Base-by-base conservation (phyloP, 441 rosid genomes). In the Bocquillonia castaneifolia region DNA sequence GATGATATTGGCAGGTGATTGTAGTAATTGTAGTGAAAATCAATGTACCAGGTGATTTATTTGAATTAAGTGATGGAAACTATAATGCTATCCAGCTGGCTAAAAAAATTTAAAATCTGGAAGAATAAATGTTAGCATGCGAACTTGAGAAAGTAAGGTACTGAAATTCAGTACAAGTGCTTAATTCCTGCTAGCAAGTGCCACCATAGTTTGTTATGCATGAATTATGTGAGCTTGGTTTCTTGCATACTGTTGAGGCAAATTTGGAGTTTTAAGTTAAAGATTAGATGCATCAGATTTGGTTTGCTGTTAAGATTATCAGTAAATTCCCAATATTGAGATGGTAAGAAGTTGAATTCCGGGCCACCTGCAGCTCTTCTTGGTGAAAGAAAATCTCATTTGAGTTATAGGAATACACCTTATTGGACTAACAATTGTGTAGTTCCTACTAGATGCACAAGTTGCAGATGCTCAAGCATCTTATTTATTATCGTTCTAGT, bases 371-470 rank as follows among this genome's bases (percentile, higher is more conserved):
- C 52, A 31, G 29, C 18, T 44, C 28, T 45, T 68, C 31, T 31
- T 68, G 56, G 25, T 47, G 57, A 32, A 17, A 0, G 20, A 28
- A 26, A 62, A 39, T 0, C 31, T 20, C 17, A 3, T n/a, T n/a
- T 3, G 20, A 26, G 15, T 31, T 31, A 12, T n/a, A 4, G 2
- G n/a, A 12, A 39, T 18, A 55, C 15, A 29, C 40, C 45, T 42
- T 23, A 66, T 29, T 67, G 14, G 29, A 22, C 28, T 40, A n/a
- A 17, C 51, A 32, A 53, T 1, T 37, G 32, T 48, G 56, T 25
- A 53, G 45, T 52, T 69, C 51, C 28, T 63, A 42, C 47, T 55
- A 44, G 58, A 52, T 54, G 42, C 51, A 17, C 32, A 61, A 13
- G 17, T 22, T 17, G 32, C 45, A 52, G n/a, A 29, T 31, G n/a